Evolutionary conservation across 1,284 basidiomycete genomes (phyloP), one percentile per base, ranked within the genome.

Genomic region (Irpex sp.): DNA sequence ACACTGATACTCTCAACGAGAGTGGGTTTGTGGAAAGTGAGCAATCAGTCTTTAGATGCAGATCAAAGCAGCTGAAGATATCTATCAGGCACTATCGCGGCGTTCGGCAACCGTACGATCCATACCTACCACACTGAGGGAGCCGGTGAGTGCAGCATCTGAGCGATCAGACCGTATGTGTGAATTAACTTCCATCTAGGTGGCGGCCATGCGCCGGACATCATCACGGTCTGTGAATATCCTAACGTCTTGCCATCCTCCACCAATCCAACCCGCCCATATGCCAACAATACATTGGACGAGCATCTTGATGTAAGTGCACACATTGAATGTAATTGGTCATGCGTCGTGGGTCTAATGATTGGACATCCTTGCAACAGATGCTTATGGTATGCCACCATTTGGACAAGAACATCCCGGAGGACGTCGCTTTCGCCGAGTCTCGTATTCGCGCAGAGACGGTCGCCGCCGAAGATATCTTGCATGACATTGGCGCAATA

Each of bases 381-480:
- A 98, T 98, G 96, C 82, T 98, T 43, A 98, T 98, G 94, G 93
- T 95, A 17, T 96, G 94, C 74, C 95, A 97, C 74, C 94, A 96
- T 72, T 84, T 97, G 55, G 93, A 95, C 77, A 87, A 82, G 69
- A 86, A 83, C n/a, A 94, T 96, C 66, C 86, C 90, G 0, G 97
- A 99, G 78, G 97, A 99, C 72, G 83, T 98, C 53, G 88, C 93
- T 0, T 99, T 99, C 73, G 97, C 97, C 5, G 97, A 99, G 70
- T 98, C 96, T 9, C 91, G 97, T 57, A 99, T 99, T 67, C 88
- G 97, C 26, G 94, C 88, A 1, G 97, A 99, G 79, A 99, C 97
- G 0, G 90, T 99, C 50, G 97, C 97, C 0, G 97, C 97, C 0
- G 97, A 99, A 74, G 97, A 99, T 72, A 92, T 99, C 17, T 79